Evolutionary conservation across 2,329 filamentous ascomycete genomes (phyloP).

Genomic region (Ophiocordyceps camponoti-leonardi): DNA sequence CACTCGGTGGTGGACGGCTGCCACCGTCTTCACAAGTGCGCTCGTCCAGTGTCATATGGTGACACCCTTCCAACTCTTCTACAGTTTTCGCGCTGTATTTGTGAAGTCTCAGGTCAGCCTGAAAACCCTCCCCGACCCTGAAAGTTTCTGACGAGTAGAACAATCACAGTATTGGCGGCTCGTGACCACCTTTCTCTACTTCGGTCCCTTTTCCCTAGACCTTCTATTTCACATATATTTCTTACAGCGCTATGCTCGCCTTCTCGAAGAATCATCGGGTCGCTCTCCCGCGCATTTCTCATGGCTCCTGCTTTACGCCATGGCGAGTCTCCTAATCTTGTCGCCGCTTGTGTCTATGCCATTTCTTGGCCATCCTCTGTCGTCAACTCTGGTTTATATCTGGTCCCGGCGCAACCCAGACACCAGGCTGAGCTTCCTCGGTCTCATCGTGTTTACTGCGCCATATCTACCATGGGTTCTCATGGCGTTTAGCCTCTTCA

Average conservation of each 20-base stretch:
- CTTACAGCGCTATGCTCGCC: constrained; percentile 84
- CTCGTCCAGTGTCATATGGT: constrained; percentile 87
- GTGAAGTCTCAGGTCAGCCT: constrained; percentile 67
- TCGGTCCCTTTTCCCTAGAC: constrained; percentile 84
- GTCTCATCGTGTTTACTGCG: constrained; percentile 77
- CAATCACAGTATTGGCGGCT: constrained; percentile 74
- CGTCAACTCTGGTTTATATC: constrained; percentile 89
- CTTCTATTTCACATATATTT: constrained; percentile 98
- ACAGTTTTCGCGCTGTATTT: constrained; percentile 86
- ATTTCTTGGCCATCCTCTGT: constrained; percentile 85
- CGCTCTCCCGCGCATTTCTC: constrained; percentile 85
- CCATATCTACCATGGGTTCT: constrained; percentile 94
- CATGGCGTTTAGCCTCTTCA: constrained; percentile 79
- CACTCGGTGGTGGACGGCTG: constrained; percentile 92
- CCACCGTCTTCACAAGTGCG: constrained; percentile 71
- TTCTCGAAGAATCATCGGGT: constrained; percentile 88
- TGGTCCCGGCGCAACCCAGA: constrained; percentile 94
- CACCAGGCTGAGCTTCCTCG: constrained; percentile 74
- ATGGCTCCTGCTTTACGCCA: constrained; percentile 81
- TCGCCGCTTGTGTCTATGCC: constrained; percentile 82
- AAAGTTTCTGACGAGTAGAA: background rate
- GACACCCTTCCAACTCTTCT: constrained; percentile 90
- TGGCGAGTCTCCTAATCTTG: constrained; percentile 58
- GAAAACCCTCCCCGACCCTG: background rate
- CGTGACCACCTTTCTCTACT: constrained; percentile 93